These are phyloP conservation scores for Pyrenula massariospora DNA, from an alignment of 495 filamentous ascomycete genomes.

Conservation along the genomic window DNA sequence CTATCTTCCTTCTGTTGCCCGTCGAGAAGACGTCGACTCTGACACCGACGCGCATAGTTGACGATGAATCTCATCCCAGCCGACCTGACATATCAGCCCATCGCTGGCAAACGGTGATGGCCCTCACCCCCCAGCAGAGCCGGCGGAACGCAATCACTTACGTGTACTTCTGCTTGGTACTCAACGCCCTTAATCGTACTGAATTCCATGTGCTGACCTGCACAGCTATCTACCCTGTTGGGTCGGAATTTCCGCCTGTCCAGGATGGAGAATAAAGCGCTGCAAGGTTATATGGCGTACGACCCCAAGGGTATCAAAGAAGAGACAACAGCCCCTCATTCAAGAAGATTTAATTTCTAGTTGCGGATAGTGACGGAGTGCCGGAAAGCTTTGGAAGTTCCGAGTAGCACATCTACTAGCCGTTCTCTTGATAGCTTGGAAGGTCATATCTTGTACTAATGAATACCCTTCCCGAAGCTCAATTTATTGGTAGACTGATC, in stretches of 20 bases:
- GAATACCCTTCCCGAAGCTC: too few relatives aligned
- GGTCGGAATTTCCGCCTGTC: neutral
- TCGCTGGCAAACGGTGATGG: neutral
- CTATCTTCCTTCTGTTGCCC: neutral
- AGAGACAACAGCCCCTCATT: too few relatives aligned
- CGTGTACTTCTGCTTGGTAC: neutral
- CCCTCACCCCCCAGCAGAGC: neutral
- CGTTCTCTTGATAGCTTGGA: too few relatives aligned
- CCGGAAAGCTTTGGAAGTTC: too few relatives aligned
- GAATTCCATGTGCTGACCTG: neutral
- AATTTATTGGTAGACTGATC: too few relatives aligned
- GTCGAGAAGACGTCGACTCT: neutral
- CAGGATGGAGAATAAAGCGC: neutral
- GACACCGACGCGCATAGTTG: neutral
- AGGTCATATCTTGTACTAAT: too few relatives aligned
- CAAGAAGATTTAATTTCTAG: too few relatives aligned
- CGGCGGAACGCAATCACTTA: neutral
- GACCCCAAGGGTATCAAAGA: too few relatives aligned
- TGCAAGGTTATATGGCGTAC: neutral
- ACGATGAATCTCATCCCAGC: neutral
- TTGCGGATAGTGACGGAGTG: too few relatives aligned
- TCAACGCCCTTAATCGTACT: neutral
- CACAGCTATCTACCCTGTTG: neutral
- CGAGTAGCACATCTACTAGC: too few relatives aligned
- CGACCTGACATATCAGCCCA: neutral